phyloP scores from a whole-genome alignment of 768 basidiomycete genomes.

The Botryobasidium botryosum region DNA sequence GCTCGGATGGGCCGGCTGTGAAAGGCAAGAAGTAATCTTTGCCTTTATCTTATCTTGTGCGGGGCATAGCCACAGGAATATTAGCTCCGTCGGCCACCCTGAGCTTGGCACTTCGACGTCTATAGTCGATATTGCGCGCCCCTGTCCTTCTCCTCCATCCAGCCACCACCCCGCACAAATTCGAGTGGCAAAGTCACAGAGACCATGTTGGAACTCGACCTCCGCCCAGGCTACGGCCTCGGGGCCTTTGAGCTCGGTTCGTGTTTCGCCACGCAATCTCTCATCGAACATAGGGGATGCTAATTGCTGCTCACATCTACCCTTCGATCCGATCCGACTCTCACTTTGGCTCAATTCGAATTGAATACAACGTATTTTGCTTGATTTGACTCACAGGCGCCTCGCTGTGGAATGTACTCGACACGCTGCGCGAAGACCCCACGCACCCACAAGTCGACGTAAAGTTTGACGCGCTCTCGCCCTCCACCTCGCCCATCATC shows the following conservation, averaged over 20 bases:
- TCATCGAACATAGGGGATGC: conserved; percentile 3
- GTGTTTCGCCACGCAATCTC: too few relatives aligned
- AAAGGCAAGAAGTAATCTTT: too few relatives aligned
- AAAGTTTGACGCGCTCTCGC: conserved; percentile 61
- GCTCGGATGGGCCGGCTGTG: too few relatives aligned
- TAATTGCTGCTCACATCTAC: not conserved
- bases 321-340: not conserved
- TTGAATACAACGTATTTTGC: not conserved
- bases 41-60: too few relatives aligned
- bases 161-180: too few relatives aligned
- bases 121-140: too few relatives aligned
- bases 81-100: too few relatives aligned
- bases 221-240: conserved; percentile 57
- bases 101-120: too few relatives aligned
- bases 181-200: too few relatives aligned
- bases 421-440: conserved; percentile 44
- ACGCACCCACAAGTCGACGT: conserved; percentile 73
- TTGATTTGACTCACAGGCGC: conserved; percentile 42
- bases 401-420: conserved; percentile 64
- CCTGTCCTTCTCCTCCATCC: too few relatives aligned
- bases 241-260: conserved; percentile 71
- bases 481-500: conserved; percentile 54
- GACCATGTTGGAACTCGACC: conserved; percentile 43
- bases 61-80: too few relatives aligned
- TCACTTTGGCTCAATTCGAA: conserved; percentile 5